phyloP scores from a whole-genome alignment of 2,329 filamentous ascomycete genomes.

The Gremmenia infestans region DNA sequence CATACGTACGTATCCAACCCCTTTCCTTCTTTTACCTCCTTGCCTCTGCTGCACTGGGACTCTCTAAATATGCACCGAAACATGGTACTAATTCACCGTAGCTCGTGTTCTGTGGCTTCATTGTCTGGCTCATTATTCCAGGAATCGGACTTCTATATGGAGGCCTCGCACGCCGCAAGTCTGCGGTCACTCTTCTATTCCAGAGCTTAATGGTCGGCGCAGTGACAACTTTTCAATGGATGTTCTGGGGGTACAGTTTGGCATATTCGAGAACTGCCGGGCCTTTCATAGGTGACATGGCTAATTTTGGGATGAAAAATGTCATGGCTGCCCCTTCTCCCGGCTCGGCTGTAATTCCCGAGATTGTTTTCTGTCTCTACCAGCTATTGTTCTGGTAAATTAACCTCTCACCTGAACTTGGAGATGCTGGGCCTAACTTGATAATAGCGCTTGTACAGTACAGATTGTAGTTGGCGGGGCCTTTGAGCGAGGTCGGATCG shows the following conservation, averaged over 20 bases:
- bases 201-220: slow-evolving; percentile 55
- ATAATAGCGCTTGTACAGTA: slow-evolving; percentile 44
- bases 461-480: slow-evolving; percentile 62
- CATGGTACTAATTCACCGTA: no score
- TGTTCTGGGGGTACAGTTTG: slow-evolving; percentile 62
- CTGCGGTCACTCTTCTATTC: slow-evolving; percentile 56
- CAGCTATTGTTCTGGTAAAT: slow-evolving; percentile 55
- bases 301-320: slow-evolving; percentile 56
- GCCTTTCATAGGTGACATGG: slow-evolving; percentile 58
- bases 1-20: slow-evolving; percentile 39
- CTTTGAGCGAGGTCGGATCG: slow-evolving; percentile 53
- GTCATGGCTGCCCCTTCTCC: slow-evolving; percentile 56
- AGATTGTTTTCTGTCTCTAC: slow-evolving; percentile 63
- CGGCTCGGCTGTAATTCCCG: slow-evolving; percentile 51
- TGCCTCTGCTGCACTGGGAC: no score
- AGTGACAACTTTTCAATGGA: slow-evolving; percentile 50
- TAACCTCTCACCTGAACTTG: slow-evolving; percentile 5
- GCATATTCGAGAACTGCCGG: slow-evolving; percentile 56
- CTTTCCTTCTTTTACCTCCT: no score
- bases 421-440: background rate
- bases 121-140: slow-evolving; percentile 64
- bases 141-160: slow-evolving; percentile 62
- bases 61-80: no score
- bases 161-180: slow-evolving; percentile 58
- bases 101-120: slow-evolving; percentile 47